phyloP scores from a whole-genome alignment of 768 basidiomycete species.

The Kwoniella pini region DNA sequence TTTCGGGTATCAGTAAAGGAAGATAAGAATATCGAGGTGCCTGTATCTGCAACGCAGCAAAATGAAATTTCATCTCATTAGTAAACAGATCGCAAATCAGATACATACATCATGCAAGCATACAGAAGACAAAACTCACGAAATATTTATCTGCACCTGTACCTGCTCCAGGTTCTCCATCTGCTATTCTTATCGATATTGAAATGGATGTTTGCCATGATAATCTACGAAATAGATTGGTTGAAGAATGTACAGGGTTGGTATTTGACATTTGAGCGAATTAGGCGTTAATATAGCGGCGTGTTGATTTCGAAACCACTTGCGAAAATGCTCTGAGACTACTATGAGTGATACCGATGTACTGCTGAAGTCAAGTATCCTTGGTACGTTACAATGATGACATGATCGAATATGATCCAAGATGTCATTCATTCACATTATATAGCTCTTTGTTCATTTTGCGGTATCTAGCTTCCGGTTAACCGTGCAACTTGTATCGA shows the following conservation, averaged over 20 bases:
- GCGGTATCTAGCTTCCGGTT: no score
- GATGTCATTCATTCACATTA: background rate
- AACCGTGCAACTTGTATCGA: no score
- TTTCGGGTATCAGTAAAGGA: slow-evolving; percentile 83
- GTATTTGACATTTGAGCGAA: slow-evolving; percentile 3
- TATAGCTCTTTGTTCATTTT: no score
- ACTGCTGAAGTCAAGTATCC: no score
- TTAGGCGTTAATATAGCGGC: no score
- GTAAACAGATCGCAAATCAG: no score
- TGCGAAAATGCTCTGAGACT: no score
- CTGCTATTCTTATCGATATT: slow-evolving; percentile 82
- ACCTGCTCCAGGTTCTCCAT: slow-evolving; percentile 84
- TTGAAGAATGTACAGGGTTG: slow-evolving; percentile 37
- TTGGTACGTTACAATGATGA: no score
- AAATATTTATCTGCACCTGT: slow-evolving; percentile 91
- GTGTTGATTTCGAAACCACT: no score
- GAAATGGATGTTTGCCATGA: slow-evolving; percentile 91
- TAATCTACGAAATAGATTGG: slow-evolving; percentile 75
- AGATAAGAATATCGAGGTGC: slow-evolving; percentile 92
- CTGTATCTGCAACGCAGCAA: slow-evolving; percentile 54
- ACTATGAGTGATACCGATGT: no score
- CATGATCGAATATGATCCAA: no score
- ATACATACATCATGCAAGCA: background rate
- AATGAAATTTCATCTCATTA: no score
- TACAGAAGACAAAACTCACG: slow-evolving; percentile 37